Base-by-base conservation (phyloP, 805 yeast species). In the Candida ovalis region DNA sequence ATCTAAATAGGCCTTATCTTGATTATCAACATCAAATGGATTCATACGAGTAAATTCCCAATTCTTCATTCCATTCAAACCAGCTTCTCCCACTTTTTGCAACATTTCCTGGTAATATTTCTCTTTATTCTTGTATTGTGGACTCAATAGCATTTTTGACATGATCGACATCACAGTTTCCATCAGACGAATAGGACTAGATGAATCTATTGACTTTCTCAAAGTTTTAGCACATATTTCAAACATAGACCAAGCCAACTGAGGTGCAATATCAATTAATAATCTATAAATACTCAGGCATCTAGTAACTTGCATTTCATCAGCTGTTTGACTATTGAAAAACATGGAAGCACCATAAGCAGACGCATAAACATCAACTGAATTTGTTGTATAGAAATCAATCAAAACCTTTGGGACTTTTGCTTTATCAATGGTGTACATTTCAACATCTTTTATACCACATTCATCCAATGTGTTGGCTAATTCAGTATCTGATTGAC, bases 401-500 rank as follows among this genome's bases (percentile, higher is more conserved):
- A 48, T 39, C 44, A 44, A 43, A 63, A 46, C 62, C 24, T 60
- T 58, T 9, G 83, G 82, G 9, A 75, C 56, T n/a, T 59, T 62
- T 19, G 61, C 58, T 1, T 66, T 69, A 36, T 60, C 65, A 23
- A 76, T 44, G 1, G 43, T 40, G 3, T 68, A 49, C 49, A 63
- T 52, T 8, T 70, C 73, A 9, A 59, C 64, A 18, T 63, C 63
- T 1, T 40, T 42, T 23, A 72, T 44, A 7, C 70, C 75, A 44
- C 69, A 67, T 2, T 64, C 68, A 25, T 64, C 59, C 19, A 75
- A 50, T 0, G 62, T 43, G 17, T 57, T 52, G 1, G 49, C 48
- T 35, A 77, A 61, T 15, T 76, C 76, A 4, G 54, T 54, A 43
- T 70, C 70, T 3, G 70, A 64, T 22, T 66, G 62, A 21, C 69